Evolutionary conservation across 768 basidiomycete genomes (phyloP), one percentile per base, ranked within the genome.

Genomic region (Rhizopogon vinicolor): DNA sequence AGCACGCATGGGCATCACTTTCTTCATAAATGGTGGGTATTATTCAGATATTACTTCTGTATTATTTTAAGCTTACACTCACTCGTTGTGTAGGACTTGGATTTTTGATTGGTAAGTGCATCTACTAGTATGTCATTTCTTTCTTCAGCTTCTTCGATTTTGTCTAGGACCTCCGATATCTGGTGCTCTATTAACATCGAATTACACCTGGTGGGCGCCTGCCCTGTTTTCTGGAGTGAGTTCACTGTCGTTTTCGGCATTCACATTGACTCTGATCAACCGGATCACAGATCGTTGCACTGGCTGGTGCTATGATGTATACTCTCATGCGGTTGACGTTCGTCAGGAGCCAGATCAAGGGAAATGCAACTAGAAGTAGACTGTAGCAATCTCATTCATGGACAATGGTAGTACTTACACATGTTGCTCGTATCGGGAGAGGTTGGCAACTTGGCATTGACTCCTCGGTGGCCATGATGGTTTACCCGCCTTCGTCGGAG

Each of bases 201-300:
- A 70, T 3, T 83, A 78, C 60, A 65, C 75, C 3, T 86, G 84
- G 84, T 83, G 79, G 78, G 72, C 76, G 13, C 80, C 84, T 3
- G 76, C 77, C 1, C 40, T 83, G 9, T 85, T 84, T 60, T 71
- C 78, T 28, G 82, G 78, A 44, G 70, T 75, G 60, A 19, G 63
- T 60, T 22, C 13, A 22, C 42, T 10, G 10, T 22, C 3, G 7
- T 33, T 33, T 33, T 33, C 31, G 25, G 25, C 25, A 25, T 25
- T 25, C 25, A 25, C 25, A 4, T 25, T 33, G 8, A 33, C 31
- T 33, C 9, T 2, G 7, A 28, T 29, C 6, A 3, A 46, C 29
- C 13, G 3, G n/a, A 18, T 13, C 3, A 31, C 18, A 46, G 45
- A 18, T 46, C n/a, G n/a, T 3, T 31, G n/a, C 45, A 13, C 45